Conservation (phyloP, 2,329 filamentous ascomycete genomes). For the Aspergillus sojae region DNA sequence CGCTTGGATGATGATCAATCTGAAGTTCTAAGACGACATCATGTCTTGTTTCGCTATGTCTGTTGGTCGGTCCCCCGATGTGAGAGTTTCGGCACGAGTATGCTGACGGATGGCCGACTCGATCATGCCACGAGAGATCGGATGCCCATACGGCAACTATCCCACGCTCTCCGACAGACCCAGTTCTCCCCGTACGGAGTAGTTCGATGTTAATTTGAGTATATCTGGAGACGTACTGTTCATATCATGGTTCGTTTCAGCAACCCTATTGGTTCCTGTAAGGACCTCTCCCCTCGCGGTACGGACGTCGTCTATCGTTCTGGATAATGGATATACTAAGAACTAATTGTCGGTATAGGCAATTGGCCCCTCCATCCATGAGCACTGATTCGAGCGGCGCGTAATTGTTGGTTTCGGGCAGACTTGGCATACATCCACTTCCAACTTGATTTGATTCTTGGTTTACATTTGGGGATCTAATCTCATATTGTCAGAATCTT, state of each 20-base stretch:
- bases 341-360: neutral
- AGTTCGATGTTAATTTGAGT: neutral
- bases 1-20: slow-evolving; percentile 8
- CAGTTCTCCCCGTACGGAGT: neutral
- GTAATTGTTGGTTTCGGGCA: neutral
- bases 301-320: neutral
- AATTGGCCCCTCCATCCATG: neutral
- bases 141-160: slow-evolving; percentile 5
- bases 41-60: slow-evolving; percentile 1
- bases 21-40: slow-evolving; percentile 3
- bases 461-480: slow-evolving; percentile 2
- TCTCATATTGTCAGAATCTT: neutral
- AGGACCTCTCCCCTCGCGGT: neutral
- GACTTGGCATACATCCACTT: neutral
- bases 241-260: neutral
- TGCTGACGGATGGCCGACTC: slow-evolving; percentile 16
- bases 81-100: slow-evolving; percentile 16
- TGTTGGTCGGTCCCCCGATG: slow-evolving; percentile 13
- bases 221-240: neutral
- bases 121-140: slow-evolving; percentile 18
- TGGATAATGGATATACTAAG: neutral
- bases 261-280: neutral
- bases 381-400: neutral
- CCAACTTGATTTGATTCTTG: slow-evolving; percentile 4
- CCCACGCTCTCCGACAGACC: neutral